Percentiles rank a stretch among this genome's conserved stretches.
phyloP scores from a whole-genome alignment of 371 early-diverging fungal genomes.

The Aphelidium insulamus region DNA sequence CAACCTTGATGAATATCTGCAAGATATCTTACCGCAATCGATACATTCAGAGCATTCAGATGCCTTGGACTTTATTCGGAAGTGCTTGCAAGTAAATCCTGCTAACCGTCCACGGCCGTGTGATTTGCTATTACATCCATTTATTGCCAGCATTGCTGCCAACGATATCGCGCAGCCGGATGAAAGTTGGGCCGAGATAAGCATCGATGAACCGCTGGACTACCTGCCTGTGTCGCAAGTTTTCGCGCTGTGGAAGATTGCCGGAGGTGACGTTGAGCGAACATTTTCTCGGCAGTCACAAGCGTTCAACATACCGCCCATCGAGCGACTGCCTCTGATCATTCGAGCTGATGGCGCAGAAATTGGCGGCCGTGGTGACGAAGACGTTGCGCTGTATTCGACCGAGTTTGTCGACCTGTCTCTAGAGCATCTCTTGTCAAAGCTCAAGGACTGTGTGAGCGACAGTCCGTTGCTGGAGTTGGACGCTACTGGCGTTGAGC shows the following conservation, averaged over 20 bases:
- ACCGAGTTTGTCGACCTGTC: constrained; percentile 21
- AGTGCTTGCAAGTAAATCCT: no score
- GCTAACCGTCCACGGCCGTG: no score
- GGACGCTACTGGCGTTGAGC: constrained; percentile 24
- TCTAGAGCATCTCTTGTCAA: constrained; percentile 27
- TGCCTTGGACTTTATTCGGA: no score
- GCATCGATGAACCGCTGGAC: no score
- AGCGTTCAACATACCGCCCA: constrained; percentile 28
- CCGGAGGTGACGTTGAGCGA: constrained; percentile 36
- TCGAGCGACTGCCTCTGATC: constrained; percentile 23
- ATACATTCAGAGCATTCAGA: no score
- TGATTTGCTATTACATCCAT: no score
- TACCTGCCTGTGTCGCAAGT: no score
- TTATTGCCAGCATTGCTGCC: no score
- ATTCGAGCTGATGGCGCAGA: constrained; percentile 15
- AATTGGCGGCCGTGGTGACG: constrained; percentile 13
- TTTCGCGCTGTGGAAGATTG: constrained; percentile 40
- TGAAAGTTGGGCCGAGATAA: no score
- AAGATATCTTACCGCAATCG: no score
- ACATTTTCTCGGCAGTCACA: constrained; percentile 27
- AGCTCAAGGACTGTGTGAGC: constrained; percentile 14
- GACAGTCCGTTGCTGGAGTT: constrained; percentile 28
- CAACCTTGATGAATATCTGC: no score
- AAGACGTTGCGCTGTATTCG: constrained; percentile 25
- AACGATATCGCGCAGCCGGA: no score